A percentile compares a stretch with the other conserved stretches of the same genome.
These are phyloP conservation scores for Porogramme epimiltina DNA, from an alignment of 1,284 basidiomycete species.

Conservation along the genomic window DNA sequence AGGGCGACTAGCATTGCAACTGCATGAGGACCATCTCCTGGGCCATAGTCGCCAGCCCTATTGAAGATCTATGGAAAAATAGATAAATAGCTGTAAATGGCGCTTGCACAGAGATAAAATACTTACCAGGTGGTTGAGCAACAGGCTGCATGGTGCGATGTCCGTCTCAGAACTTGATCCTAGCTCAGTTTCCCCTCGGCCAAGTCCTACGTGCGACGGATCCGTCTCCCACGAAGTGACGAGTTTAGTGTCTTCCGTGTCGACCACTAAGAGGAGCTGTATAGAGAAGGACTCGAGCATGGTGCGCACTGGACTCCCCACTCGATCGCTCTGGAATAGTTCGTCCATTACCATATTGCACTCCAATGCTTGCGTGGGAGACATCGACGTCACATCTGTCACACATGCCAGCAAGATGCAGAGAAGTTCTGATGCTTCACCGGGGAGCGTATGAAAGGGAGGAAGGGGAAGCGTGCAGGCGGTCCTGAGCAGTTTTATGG, in stretches of 20 bases:
- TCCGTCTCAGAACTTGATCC: constrained; percentile 64
- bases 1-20: constrained; percentile 58
- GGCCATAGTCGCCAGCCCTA: constrained; percentile 61
- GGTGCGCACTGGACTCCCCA: constrained; percentile 52
- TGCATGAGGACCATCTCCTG: constrained; percentile 56
- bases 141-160: constrained; percentile 59
- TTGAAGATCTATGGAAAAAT: constrained; percentile 53
- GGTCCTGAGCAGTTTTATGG: constrained; percentile 56
- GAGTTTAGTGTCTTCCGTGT: constrained; percentile 69
- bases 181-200: constrained; percentile 53
- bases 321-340: constrained; percentile 51
- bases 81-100: neutral
- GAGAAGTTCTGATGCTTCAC: constrained; percentile 53
- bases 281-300: constrained; percentile 54
- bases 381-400: constrained; percentile 58
- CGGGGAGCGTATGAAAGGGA: constrained; percentile 59
- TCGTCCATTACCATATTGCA: constrained; percentile 56
- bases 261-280: constrained; percentile 47
- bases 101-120: neutral
- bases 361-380: constrained; percentile 57
- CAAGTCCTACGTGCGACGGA: constrained; percentile 59
- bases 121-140: constrained; percentile 61
- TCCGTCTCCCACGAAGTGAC: constrained; percentile 45
- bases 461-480: constrained; percentile 60
- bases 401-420: constrained; percentile 60